Percentiles rank a stretch among this genome's conserved stretches.
Conservation (phyloP, 83 land plant species). For the Isoetes engelmannii region DNA sequence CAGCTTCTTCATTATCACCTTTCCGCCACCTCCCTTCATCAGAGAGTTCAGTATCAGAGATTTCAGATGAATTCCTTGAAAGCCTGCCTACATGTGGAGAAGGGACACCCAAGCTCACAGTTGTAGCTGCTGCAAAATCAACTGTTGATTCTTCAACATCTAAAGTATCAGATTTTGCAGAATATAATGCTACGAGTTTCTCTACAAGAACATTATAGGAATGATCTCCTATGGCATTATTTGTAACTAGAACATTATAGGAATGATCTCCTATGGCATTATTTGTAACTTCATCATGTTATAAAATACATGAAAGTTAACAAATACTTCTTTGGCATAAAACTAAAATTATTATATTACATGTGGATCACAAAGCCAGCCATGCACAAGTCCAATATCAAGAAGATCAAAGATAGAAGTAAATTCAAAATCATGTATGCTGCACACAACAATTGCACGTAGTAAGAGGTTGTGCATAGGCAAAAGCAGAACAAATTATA, state of each 20-base stretch:
- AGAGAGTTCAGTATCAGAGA: slow-evolving; percentile 18
- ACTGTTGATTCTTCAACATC: slow-evolving; percentile 49
- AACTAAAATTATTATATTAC: slow-evolving; percentile 25
- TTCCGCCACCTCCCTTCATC: slow-evolving; percentile 25
- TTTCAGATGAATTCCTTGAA: slow-evolving; percentile 50
- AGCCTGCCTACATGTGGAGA: slow-evolving; percentile 49
- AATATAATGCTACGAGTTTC: slow-evolving; percentile 67
- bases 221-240: slow-evolving; percentile 53
- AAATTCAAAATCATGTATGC: slow-evolving; percentile 91
- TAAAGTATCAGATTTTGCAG: slow-evolving; percentile 28
- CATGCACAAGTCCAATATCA: slow-evolving; percentile 86
- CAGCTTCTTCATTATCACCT: slow-evolving; percentile 76
- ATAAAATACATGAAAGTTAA: background rate
- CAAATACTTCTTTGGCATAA: slow-evolving; percentile 7
- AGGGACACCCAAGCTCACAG: slow-evolving; percentile 86
- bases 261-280: no score
- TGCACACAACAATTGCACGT: slow-evolving; percentile 25
- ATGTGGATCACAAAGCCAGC: slow-evolving; percentile 99
- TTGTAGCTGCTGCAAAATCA: slow-evolving; percentile 95
- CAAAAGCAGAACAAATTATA: no score
- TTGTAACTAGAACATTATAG: no score
- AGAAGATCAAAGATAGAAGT: slow-evolving; percentile 87
- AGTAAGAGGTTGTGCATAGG: no score
- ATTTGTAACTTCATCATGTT: slow-evolving; percentile 65
- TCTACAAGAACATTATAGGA: slow-evolving; percentile 77